Evolutionary conservation across 2,329 filamentous ascomycete species (phyloP), one percentile per base, ranked within the genome.

Genomic region (Claviceps sp.): DNA sequence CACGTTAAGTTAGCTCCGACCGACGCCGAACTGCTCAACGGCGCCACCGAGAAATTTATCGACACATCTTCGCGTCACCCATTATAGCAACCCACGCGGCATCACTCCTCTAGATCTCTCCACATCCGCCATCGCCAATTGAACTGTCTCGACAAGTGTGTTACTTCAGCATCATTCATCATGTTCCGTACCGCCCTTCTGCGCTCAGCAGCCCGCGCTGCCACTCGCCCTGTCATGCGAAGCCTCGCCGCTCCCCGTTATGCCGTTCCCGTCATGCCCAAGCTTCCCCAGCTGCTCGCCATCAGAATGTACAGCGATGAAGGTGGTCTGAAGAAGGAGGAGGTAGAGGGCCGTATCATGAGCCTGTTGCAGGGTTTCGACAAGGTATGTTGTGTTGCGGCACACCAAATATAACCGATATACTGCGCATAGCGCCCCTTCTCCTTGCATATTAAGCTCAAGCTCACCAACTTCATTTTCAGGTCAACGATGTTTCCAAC

Each of bases 361-460:
- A 87, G 89, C 71, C 77, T 98, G 64, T 72, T 98, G 71, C 85
- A 89, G 75, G 91, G 90, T 70, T 98, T 97, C 69, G 93, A 98
- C 76, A 98, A 98, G 86, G 69, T 71, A 36, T 20, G 48, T 47
- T 18, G n/a, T 49, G 38, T 40, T 40, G 38, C 14, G 38, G 11
- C 13, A 11, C 47, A 13, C 11, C 20, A 6, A 13, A 42, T 18
- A 3, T 6, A 3, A 44, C 42, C 42, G 13, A 20, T 18, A 34
- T 4, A 34, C 24, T 38, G 34, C 46, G 34, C 45, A 14, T 22
- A 3, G 18, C 11, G 14, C 13, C 11, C 18, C 22, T 6, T 1
- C 5, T 5, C 13, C 22, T 47, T 16, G 11, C 14, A 47, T 2
- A n/a, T 38, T 4, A n/a, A 26, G 6, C 20, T 9, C 22, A 16